Evolutionary conservation across 768 basidiomycete genomes (phyloP).

Genomic region (Stropharia rugosoannulata): DNA sequence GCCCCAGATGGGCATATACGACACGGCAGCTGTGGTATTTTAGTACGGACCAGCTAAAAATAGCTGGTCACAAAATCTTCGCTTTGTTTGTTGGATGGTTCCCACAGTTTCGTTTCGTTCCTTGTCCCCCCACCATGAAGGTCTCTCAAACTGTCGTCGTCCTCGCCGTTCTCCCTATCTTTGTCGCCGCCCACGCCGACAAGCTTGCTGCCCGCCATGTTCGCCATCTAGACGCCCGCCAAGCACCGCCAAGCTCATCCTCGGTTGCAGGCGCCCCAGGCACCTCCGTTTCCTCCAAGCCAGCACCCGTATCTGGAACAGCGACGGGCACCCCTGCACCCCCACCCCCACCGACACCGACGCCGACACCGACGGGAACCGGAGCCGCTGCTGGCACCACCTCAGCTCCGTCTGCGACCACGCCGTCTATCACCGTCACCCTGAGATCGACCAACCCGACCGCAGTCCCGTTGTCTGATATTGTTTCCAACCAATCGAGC

Average conservation of each 20-base stretch:
- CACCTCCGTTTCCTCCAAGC: not conserved
- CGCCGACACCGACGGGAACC: not conserved
- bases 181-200: constrained; percentile 37
- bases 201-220: constrained; percentile 20
- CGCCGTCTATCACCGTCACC: constrained; percentile 28
- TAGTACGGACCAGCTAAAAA: constrained; percentile 14
- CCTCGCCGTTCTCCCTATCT: constrained; percentile 35
- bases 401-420: not conserved
- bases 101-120: constrained; percentile 18
- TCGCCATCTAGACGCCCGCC: constrained; percentile 25
- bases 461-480: constrained; percentile 53
- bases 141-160: constrained; percentile 26
- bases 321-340: not conserved
- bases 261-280: not conserved
- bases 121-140: constrained; percentile 31
- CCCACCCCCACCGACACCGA: not conserved
- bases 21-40: constrained; percentile 4
- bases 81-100: constrained; percentile 6
- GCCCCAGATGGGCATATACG: not conserved
- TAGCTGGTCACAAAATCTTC: constrained; percentile 5
- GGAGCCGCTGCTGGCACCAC: not conserved
- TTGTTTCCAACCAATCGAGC: constrained; percentile 41
- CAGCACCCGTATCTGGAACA: constrained; percentile 6
- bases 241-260: constrained; percentile 19
- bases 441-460: constrained; percentile 56